These are phyloP conservation scores for Acacia pycnantha DNA, from an alignment of 331 rosid genomes.

Conservation along the genomic window DNA sequence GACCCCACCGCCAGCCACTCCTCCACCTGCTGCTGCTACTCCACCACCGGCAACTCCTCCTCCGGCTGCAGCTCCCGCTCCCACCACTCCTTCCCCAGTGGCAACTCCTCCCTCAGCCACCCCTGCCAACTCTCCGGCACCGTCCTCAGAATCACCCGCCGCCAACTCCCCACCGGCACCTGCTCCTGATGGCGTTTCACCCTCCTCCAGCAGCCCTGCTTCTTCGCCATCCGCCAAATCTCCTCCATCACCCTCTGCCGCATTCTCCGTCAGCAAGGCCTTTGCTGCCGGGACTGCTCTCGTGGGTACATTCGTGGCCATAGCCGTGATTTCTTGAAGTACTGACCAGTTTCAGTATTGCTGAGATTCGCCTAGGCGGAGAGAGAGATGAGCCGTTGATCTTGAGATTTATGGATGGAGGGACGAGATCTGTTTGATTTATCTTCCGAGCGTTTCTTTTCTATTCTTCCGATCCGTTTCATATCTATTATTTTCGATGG, in stretches of 20 bases:
- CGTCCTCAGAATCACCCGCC: constrained; percentile 26
- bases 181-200: not conserved
- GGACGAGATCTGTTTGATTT: constrained; percentile 31
- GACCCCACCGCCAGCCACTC: constrained; percentile 20
- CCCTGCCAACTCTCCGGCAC: not conserved
- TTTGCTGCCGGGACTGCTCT: constrained; percentile 58
- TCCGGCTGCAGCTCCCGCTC: constrained; percentile 19
- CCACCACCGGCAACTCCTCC: not conserved
- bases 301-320: constrained; percentile 56
- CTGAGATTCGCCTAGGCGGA: constrained; percentile 25
- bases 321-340: constrained; percentile 53
- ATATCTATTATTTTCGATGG: not conserved
- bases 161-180: constrained; percentile 41
- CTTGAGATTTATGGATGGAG: not conserved
- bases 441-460: not conserved
- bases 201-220: not conserved
- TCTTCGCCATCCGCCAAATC: constrained; percentile 8
- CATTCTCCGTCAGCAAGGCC: constrained; percentile 44
- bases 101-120: constrained; percentile 2
- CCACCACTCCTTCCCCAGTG: constrained; percentile 27
- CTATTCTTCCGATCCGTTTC: not conserved
- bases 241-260: constrained; percentile 30
- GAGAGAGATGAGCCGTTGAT: constrained; percentile 18
- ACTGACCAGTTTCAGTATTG: not conserved
- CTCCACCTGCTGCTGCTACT: constrained; percentile 22